Base-by-base conservation (phyloP, 495 filamentous ascomycete species). In the Poronia punctata region DNA sequence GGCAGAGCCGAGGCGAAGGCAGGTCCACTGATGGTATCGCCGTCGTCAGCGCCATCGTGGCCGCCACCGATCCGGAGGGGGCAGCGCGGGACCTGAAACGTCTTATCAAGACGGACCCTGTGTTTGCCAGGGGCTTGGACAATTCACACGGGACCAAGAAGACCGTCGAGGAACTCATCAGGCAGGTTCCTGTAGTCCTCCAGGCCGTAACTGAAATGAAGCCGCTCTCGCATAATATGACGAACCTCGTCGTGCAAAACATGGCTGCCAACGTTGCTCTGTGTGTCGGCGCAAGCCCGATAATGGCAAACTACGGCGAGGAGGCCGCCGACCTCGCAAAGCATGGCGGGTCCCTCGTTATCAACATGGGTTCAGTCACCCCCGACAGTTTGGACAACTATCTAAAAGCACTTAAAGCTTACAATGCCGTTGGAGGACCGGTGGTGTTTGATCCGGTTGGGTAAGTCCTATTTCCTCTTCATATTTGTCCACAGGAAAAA, bases 211-310 rank as follows among this genome's bases (percentile, higher is more conserved):
- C 71, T 0, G 48, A 64, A 8, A 66, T 57, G 11, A 80, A 76
- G 31, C 90, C 92, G 0, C 69, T 98, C 7, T 86, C 83, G 7
- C 92, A 96, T 63, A 95, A 95, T 59, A 96, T 97, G 83, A 96
- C 93, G 30, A 96, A 96, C 59, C 68, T 85, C 38, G 73, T 96
- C 1, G 88, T 95, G 23, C 86, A 90, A 49, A 94, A 95, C 55
- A 84, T 98, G 52, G 85, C 87, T 8, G 90, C 92, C 12, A 95
- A 93, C 50, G 81, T 95, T 8, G 83, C 84, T 21, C 70, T 95
- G 17, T 74, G 84, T 22, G 75, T 92, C 45, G 90, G 92, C 15
- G 84, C 86, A 22, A 88, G 81, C 11, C 92, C 92, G 6, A 96
- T 98, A 49, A 98, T 98, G 92, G 78, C 88, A 3, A 87, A 82